Base-by-base conservation (phyloP, 2,329 filamentous ascomycete species). In the Mollisiaceae sp. region DNA sequence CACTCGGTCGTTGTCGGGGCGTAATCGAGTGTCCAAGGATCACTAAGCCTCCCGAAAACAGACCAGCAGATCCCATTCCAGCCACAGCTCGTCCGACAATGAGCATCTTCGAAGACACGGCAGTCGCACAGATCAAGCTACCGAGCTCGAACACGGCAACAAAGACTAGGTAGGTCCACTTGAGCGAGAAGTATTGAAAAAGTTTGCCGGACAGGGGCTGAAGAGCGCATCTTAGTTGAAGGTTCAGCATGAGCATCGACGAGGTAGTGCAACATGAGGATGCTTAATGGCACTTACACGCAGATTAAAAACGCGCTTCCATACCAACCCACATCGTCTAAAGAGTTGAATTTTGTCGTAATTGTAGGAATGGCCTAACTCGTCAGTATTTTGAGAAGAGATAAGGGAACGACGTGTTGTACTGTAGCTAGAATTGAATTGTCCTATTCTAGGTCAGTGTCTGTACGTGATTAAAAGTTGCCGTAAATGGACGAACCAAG, bases 291-390 rank as follows among this genome's bases (percentile, higher is more conserved):
- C 11, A 69, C 65, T 63, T 64, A 69, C 65, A 66, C 57, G 14
- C 52, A 72, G 50, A 78, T 74, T 18, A 76, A 67, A 60, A 75
- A 78, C 0, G 74, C 72, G 39, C 71, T 72, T 41, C 74, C 75
- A 67, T 78, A 78, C 77, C 77, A 78, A 1, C 76, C 76, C 3
- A 78, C 72, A 69, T 78, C 77, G 27, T 72, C 67, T 8, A 78
- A 71, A 5, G 75, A 75, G 52, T 78, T 74, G 63, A 79, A 78
- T 20, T 71, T 69, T 15, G 70, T 65, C 1, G 78, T 79, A 43
- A 80, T 79, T 36, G 77, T 75, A 12, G 78, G 78, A 36, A 79
- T 77, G 4, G 78, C 78, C 39, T 75, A 73, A 6, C 70, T 68
- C 57, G 65, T 66, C 22, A 64, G 65, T 35, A 45, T 5, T 8